Evolutionary conservation across 768 basidiomycete species (phyloP).

Genomic region (Lentinula detonsa): DNA sequence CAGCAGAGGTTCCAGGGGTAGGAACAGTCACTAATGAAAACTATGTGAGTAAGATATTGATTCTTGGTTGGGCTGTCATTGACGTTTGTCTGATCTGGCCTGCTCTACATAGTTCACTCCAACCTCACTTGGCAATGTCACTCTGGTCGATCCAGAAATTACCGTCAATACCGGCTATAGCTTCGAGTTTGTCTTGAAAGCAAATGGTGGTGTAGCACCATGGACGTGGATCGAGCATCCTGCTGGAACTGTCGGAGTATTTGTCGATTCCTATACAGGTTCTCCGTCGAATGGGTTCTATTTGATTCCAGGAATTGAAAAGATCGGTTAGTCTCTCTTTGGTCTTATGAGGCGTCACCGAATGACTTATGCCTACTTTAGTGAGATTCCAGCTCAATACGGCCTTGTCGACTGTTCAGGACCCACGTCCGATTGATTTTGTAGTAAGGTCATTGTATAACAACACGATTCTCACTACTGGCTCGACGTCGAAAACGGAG

Average conservation of each 20-base stretch:
- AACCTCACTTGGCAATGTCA: slow-evolving; percentile 35
- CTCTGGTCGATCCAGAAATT: slow-evolving; percentile 48
- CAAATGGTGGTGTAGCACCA: slow-evolving; percentile 44
- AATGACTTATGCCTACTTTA: slow-evolving; percentile 11
- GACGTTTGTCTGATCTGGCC: neutral
- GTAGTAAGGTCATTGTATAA: slow-evolving; percentile 49
- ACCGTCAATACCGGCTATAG: slow-evolving; percentile 22
- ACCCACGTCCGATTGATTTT: slow-evolving; percentile 37
- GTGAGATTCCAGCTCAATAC: slow-evolving; percentile 36
- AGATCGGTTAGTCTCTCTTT: slow-evolving; percentile 34
- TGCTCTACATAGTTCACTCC: slow-evolving; percentile 47
- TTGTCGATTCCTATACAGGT: slow-evolving; percentile 36
- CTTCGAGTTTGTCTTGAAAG: slow-evolving; percentile 46
- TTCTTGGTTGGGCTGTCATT: neutral
- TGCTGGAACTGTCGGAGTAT: slow-evolving; percentile 45
- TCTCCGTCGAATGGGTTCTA: slow-evolving; percentile 47
- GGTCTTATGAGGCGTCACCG: neutral
- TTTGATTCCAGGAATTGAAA: slow-evolving; percentile 46
- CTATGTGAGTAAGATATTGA: slow-evolving; percentile 30
- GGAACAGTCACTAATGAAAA: slow-evolving; percentile 43
- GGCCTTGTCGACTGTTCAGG: slow-evolving; percentile 29
- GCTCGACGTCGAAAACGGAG: neutral
- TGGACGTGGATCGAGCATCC: slow-evolving; percentile 63
- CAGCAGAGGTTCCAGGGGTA: slow-evolving; percentile 31
- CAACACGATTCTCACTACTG: slow-evolving; percentile 24